A percentile compares a stretch with the other conserved stretches of the same genome.
These are phyloP conservation scores for Phaeosphaeria sp. DNA, from an alignment of 2,329 filamentous ascomycete species.

Conservation along the genomic window DNA sequence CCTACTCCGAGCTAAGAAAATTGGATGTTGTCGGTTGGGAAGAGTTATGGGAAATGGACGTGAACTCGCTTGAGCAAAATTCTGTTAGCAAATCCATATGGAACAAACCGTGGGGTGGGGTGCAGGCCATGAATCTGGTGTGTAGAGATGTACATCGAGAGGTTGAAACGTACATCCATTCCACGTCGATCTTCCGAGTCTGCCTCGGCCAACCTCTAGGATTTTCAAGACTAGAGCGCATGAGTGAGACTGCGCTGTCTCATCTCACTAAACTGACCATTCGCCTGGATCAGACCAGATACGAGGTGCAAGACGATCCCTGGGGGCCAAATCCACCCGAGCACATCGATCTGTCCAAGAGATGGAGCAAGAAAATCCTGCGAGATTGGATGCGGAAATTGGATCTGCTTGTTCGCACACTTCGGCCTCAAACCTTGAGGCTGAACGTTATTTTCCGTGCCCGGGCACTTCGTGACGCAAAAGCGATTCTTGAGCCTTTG, in stretches of 20 bases:
- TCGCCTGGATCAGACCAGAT: slow-evolving; percentile 5
- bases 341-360: background rate
- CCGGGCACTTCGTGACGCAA: slow-evolving; percentile 2
- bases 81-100: background rate
- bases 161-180: background rate
- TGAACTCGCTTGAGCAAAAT: background rate
- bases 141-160: slow-evolving; percentile 1
- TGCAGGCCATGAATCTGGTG: background rate
- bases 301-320: background rate
- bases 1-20: background rate
- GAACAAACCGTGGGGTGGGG: background rate
- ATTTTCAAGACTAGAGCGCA: slow-evolving; percentile 1
- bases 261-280: slow-evolving; percentile 6
- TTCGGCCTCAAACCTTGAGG: slow-evolving; percentile 2
- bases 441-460: slow-evolving; percentile 4
- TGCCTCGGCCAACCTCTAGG: slow-evolving; percentile 3
- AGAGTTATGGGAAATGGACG: background rate
- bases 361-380: slow-evolving; percentile 6
- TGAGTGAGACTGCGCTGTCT: slow-evolving; percentile 7
- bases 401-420: slow-evolving; percentile 1
- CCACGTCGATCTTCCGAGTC: background rate
- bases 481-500: slow-evolving; percentile 7
- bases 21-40: background rate
- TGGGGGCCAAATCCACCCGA: background rate
- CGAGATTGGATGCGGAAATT: slow-evolving; percentile 1